Conservation (phyloP, 176 grass and related monocot genomes). For the Lolium multiflorum region DNA sequence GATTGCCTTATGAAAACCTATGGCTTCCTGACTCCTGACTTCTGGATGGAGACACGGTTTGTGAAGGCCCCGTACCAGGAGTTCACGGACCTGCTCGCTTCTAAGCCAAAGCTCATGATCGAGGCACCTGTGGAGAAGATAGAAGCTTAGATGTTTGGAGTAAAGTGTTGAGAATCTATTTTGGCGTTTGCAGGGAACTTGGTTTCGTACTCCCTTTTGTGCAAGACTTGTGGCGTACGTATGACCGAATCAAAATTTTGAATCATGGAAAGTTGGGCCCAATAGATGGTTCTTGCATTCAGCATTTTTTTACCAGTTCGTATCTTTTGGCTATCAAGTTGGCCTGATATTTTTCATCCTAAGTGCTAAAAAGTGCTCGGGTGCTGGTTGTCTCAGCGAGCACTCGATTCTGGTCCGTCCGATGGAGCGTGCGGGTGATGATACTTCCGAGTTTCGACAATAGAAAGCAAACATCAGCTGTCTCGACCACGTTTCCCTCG, state of each 20-base stretch:
- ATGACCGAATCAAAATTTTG: neutral
- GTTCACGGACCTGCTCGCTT: constrained; percentile 62
- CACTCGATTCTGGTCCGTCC: too few species aligned
- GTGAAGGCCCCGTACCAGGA: constrained; percentile 64
- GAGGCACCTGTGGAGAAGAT: constrained; percentile 50
- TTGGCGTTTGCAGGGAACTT: neutral
- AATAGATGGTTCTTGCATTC: neutral
- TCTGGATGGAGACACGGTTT: constrained; percentile 68
- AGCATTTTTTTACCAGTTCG: neutral
- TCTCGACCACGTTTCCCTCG: too few species aligned
- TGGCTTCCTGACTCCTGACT: constrained; percentile 80
- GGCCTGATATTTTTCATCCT: too few species aligned
- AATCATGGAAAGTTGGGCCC: constrained; percentile 14
- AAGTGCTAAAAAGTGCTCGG: too few species aligned
- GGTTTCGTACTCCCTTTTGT: neutral
- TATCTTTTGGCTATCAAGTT: too few species aligned
- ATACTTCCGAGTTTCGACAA: too few species aligned
- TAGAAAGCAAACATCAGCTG: too few species aligned
- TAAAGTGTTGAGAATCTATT: neutral
- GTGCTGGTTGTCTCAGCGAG: too few species aligned
- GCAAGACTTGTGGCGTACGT: neutral
- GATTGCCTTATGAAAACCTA: constrained; percentile 90
- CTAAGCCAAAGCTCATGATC: constrained; percentile 52
- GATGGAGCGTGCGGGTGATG: too few species aligned
- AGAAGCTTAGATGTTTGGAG: constrained; percentile 35